Conservation (phyloP, 208 protist species). For the Entamoeba dispar region DNA sequence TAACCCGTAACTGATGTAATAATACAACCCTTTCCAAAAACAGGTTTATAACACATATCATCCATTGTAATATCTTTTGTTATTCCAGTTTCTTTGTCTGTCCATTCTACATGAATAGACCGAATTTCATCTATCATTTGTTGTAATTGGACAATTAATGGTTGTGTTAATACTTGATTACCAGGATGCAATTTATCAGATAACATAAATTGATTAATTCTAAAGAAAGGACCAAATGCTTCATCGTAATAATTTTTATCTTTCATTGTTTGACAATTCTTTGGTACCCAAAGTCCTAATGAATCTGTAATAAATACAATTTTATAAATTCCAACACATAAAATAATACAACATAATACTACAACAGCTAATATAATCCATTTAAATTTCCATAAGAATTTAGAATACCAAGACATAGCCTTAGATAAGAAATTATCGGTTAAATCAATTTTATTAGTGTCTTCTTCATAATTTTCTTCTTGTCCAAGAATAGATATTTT, state of each 20-base stretch:
- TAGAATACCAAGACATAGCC: too few species aligned
- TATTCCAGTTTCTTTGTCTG: neutral
- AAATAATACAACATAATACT: too few species aligned
- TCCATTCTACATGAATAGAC: neutral
- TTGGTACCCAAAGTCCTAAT: neutral
- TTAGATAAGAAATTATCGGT: too few species aligned
- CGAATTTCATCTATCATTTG: neutral
- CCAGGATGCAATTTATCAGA: neutral
- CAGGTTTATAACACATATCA: neutral
- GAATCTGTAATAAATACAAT: neutral
- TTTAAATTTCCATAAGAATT: too few species aligned
- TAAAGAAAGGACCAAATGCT: neutral
- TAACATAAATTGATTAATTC: neutral
- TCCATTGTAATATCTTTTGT: neutral
- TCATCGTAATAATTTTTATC: neutral
- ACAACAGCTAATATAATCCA: too few species aligned
- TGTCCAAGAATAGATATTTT: too few species aligned
- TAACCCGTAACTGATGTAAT: neutral
- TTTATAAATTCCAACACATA: neutral
- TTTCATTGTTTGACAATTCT: neutral
- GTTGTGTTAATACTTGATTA: neutral
- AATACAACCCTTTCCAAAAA: neutral
- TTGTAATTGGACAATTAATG: neutral
- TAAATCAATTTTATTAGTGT: too few species aligned
- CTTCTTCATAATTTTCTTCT: too few species aligned